Conservation (phyloP, 2,329 filamentous ascomycete species). For the Fusarium oligoseptatum region DNA sequence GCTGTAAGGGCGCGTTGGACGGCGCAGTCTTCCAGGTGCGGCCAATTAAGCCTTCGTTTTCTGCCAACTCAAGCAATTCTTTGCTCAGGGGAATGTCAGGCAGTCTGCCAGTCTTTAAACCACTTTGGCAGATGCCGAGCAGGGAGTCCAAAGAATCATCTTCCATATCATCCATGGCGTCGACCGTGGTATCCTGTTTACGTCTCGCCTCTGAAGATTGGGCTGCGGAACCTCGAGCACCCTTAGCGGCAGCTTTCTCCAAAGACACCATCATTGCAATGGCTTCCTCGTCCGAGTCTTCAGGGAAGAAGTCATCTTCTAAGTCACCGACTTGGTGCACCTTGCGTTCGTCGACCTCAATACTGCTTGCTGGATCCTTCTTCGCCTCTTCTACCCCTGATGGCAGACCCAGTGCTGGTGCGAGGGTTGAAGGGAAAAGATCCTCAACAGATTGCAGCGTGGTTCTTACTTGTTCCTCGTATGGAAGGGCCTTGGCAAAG, state of each 20-base stretch:
- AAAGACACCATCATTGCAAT: slow-evolving; percentile 43
- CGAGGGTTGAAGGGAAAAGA: slow-evolving; percentile 78
- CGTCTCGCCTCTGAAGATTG: not conserved
- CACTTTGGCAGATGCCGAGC: slow-evolving; percentile 59
- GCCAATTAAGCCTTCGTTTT: slow-evolving; percentile 52
- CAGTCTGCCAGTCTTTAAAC: slow-evolving; percentile 54
- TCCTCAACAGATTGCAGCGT: slow-evolving; percentile 88
- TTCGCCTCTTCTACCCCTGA: slow-evolving; percentile 41
- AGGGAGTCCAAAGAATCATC: slow-evolving; percentile 33
- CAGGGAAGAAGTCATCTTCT: slow-evolving; percentile 62
- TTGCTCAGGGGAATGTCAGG: slow-evolving; percentile 55
- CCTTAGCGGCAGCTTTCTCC: slow-evolving; percentile 22
- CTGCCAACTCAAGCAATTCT: slow-evolving; percentile 57
- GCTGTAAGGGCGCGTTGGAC: slow-evolving; percentile 7
- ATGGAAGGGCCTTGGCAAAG: slow-evolving; percentile 69
- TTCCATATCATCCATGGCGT: slow-evolving; percentile 41
- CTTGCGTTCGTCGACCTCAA: slow-evolving; percentile 75
- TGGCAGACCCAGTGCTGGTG: slow-evolving; percentile 59
- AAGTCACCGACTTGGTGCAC: slow-evolving; percentile 63
- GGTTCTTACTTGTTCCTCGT: slow-evolving; percentile 76
- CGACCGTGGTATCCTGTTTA: not conserved
- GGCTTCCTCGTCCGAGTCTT: slow-evolving; percentile 68
- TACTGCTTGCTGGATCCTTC: slow-evolving; percentile 56
- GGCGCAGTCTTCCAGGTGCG: slow-evolving; percentile 31
- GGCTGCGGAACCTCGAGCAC: not conserved